A percentile compares a stretch with the other conserved stretches of the same genome.
phyloP scores from a whole-genome alignment of 2,329 filamentous ascomycete species.

The Claviceps sorghi region DNA sequence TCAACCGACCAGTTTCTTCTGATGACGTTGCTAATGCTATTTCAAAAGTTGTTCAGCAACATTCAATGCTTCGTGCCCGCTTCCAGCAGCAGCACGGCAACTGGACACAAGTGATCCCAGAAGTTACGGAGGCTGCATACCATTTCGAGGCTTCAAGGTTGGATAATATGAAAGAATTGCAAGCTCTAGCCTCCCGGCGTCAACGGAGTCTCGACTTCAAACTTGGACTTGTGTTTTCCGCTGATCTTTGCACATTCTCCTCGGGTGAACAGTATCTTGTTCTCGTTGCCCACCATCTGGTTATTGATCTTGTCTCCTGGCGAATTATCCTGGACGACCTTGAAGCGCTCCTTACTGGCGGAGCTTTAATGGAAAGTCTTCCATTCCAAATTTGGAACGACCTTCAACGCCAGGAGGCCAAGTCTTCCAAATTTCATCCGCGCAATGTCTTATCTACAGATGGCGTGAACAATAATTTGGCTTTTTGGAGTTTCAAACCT shows the following conservation, averaged over 20 bases:
- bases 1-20: neutral
- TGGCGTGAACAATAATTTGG: neutral
- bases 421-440: neutral
- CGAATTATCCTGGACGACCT: constrained; percentile 28
- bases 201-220: neutral
- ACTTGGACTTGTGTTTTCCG: constrained; percentile 2
- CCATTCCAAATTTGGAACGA: constrained; percentile 17
- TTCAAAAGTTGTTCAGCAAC: constrained; percentile 1
- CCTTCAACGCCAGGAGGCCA: constrained; percentile 18
- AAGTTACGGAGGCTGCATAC: neutral
- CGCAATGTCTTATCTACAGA: neutral
- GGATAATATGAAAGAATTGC: neutral
- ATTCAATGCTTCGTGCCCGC: constrained; percentile 6
- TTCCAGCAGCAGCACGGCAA: neutral
- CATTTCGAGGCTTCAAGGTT: neutral
- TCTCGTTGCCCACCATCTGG: constrained; percentile 22
- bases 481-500: constrained; percentile 1
- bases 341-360: constrained; percentile 20
- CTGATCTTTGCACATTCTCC: constrained; percentile 1
- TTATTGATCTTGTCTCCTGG: constrained; percentile 32
- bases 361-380: neutral
- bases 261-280: constrained; percentile 13
- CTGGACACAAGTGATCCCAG: constrained; percentile 2
- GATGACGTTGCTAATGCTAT: neutral
- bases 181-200: neutral